Percentiles rank a stretch among this genome's conserved stretches.
Evolutionary conservation across 202 grass and related monocot species (phyloP).

Genomic region (Setaria italica): DNA sequence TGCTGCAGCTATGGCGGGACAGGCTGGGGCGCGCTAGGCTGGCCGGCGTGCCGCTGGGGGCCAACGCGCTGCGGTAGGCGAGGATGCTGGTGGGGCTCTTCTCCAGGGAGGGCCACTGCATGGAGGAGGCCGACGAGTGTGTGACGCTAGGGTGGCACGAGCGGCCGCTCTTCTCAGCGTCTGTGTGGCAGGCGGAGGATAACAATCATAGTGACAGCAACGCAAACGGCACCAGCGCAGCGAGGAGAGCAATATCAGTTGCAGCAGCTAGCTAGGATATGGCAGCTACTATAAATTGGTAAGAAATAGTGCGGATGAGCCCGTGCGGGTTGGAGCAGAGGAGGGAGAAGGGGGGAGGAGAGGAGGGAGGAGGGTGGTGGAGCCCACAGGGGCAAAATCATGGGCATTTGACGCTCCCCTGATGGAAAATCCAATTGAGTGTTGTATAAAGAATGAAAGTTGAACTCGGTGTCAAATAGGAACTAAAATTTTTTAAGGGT

Average conservation of each 20-base stretch:
- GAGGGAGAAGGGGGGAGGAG: too few species aligned
- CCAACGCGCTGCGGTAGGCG: conserved; percentile 80
- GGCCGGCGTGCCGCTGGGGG: conserved; percentile 66
- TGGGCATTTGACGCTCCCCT: too few species aligned
- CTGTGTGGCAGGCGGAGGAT: conserved; percentile 68
- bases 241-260: conserved; percentile 47
- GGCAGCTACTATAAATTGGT: neutral
- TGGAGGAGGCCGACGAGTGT: conserved; percentile 80
- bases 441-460: too few species aligned
- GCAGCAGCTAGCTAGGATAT: conserved; percentile 20
- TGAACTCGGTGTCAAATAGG: too few species aligned
- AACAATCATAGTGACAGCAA: conserved; percentile 51
- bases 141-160: conserved; percentile 92
- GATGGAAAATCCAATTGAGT: too few species aligned
- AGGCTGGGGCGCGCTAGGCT: conserved; percentile 60
- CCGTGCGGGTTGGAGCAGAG: too few species aligned
- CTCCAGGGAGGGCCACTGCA: conserved; percentile 80
- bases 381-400: too few species aligned
- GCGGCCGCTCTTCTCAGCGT: conserved; percentile 76
- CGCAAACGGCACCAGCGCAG: conserved; percentile 41
- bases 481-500: too few species aligned
- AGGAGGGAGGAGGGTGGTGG: too few species aligned
- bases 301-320: neutral
- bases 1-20: conserved; percentile 62
- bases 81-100: conserved; percentile 89